Base-by-base conservation (phyloP, 768 basidiomycete species). In the Chalciporus sphaerocephalus region DNA sequence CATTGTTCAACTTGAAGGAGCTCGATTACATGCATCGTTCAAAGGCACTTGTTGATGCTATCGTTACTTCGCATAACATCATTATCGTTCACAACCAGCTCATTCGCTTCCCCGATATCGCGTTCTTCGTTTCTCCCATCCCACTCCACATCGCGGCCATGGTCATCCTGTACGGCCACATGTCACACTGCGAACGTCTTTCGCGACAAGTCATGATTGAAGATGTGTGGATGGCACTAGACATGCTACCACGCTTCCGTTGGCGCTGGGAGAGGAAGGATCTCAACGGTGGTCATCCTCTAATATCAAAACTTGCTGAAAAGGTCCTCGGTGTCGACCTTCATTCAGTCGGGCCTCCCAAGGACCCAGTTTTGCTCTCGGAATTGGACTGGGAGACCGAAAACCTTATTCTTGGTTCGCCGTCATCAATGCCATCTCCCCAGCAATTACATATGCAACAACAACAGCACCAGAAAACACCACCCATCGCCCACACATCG, bases 201-300 rank as follows among this genome's bases (percentile, higher is more conserved):
- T 66, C 83, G 2, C 74, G 73, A 32, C 71, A 81, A 45, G 77
- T 79, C 30, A 87, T 85, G 30, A 69, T 87, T 22, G 85, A 91
- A 65, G 90, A 92, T 56, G 77, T 92, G 28, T 87, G 85, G 81
- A 79, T 88, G 62, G 90, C 90, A 22, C 80, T 92, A 17, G 85
- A 91, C 62, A 87, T 91, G 80, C 78, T 92, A 10, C 90, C 90
- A 2, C 83, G 83, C 24, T 87, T 92, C 77, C 82, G 90, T 40
- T 92, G 90, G 90, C 81, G 90, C 51, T 92, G 90, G 90, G 87
- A 90, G 58, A 79, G 90, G 42, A 89, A 85, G 61, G 89, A 92
- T 58, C 66, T 79, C 44, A 82, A 81, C 35, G 87, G 86, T 35
- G 83, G 81, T 2, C 87, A 90, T 56, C 89, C 90, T n/a, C 78